Evolutionary conservation across 2,329 filamentous ascomycete genomes (phyloP), one percentile per base, ranked within the genome.

Genomic region (Eutypa lata): DNA sequence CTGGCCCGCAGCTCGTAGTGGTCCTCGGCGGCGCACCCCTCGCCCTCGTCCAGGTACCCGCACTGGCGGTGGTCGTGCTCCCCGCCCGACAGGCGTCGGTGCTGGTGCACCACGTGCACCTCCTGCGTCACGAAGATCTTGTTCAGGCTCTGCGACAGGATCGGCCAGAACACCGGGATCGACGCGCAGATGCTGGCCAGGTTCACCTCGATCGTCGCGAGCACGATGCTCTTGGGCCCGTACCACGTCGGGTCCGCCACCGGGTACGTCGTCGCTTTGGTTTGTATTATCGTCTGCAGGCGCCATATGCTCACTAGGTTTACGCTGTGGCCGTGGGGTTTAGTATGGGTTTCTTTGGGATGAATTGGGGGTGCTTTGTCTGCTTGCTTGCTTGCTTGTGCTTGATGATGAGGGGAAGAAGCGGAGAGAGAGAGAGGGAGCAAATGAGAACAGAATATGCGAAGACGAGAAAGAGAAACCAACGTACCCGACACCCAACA

Each of bases 231-330:
- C 33, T 61, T 57, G 21, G 65, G 65, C 7, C 61, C 66, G 53
- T 71, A 72, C 67, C 68, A 72, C 3, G 65, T 69, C 7, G 69
- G 69, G 51, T 72, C 70, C 2, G 66, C 47, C 1, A 69, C 68
- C 14, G 70, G 70, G 51, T 61, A 67, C 0, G 66, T 70, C 1
- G 57, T 65, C 3, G 68, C 68, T 19, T 65, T 57, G 38, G 57
- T 58, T 21, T 60, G 47, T 21, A 68, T 52, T 38, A 72, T 64
- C 50, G 52, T 61, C 48, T 66, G 55, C 0, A 72, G 57, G 3
- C 68, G 65, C 61, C 61, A 68, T 49, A 71, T 63, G 52, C 61
- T 66, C 47, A 68, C 53, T 13, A 65, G 42, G 51, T 65, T 68
- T 47, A 68, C 61, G 13, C 68, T 70, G 47, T 3, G 3, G 13